Conservation (phyloP, 306 rosid genomes). For the Carpinus viminea region DNA sequence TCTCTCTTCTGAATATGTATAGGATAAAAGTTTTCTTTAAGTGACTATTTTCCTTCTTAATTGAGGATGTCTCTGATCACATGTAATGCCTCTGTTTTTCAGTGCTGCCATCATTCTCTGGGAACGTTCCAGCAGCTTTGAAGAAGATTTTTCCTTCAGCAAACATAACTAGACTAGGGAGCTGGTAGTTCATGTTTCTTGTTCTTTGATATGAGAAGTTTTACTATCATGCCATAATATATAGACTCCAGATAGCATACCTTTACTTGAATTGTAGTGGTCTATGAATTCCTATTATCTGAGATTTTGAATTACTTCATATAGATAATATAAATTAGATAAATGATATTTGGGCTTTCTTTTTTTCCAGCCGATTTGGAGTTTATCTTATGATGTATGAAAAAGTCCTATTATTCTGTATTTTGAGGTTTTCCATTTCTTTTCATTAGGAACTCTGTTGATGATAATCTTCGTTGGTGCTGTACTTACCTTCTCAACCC, state of each 20-base stretch:
- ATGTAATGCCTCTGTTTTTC: slow-evolving; percentile 33
- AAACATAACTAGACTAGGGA: slow-evolving; percentile 88
- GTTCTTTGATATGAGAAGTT: slow-evolving; percentile 20
- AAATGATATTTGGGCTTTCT: slow-evolving; percentile 14
- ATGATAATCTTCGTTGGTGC: slow-evolving; percentile 78
- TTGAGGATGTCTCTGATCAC: slow-evolving; percentile 16
- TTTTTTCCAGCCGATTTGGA: slow-evolving; percentile 5
- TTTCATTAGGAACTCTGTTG: slow-evolving; percentile 71
- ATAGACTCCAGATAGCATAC: neutral
- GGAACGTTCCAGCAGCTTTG: slow-evolving; percentile 87
- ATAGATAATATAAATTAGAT: neutral
- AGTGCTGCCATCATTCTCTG: slow-evolving; percentile 95
- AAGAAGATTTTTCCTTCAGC: slow-evolving; percentile 71
- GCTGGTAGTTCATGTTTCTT: slow-evolving; percentile 57
- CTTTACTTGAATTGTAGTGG: slow-evolving; percentile 5
- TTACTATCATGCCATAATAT: slow-evolving; percentile 12
- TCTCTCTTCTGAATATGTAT: neutral
- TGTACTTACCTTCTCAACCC: slow-evolving; percentile 96
- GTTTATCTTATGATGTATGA: neutral
- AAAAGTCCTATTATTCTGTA: slow-evolving; percentile 19
- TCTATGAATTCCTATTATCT: slow-evolving; percentile 9
- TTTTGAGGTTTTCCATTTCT: slow-evolving; percentile 31
- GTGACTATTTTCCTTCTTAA: slow-evolving; percentile 13
- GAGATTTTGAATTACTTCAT: neutral
- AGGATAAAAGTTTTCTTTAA: neutral